A percentile compares a stretch with the other conserved stretches of the same genome.
These are phyloP conservation scores for Teratosphaeria nubilosa DNA, from an alignment of 2,329 filamentous ascomycete species.

Conservation along the genomic window DNA sequence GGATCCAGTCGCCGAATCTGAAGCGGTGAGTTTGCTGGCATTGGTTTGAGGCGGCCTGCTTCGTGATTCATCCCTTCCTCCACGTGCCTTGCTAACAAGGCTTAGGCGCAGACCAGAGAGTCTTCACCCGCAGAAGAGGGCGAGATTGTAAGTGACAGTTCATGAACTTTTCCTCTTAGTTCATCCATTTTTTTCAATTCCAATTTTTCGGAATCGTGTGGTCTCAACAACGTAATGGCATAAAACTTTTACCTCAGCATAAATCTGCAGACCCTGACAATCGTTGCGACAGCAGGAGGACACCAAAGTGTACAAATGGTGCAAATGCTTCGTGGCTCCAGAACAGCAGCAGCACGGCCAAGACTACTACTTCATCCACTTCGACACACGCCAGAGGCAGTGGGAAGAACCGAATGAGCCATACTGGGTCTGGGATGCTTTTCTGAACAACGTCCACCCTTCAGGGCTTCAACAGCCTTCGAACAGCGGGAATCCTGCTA, in stretches of 20 bases:
- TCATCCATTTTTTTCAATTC: neutral
- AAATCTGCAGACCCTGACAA: neutral
- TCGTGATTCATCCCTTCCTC: neutral
- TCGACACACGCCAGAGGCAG: slow-evolving; percentile 14
- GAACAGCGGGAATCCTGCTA: neutral
- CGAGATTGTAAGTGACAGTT: neutral
- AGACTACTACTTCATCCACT: slow-evolving; percentile 20
- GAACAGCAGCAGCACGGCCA: slow-evolving; percentile 2
- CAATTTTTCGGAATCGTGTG: too few relatives aligned
- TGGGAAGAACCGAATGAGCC: slow-evolving; percentile 22
- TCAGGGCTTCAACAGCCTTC: slow-evolving; percentile 18
- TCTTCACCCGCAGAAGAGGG: neutral
- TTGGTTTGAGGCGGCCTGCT: neutral
- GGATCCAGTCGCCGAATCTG: neutral
- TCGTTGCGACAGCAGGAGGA: neutral
- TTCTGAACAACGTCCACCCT: slow-evolving; percentile 11
- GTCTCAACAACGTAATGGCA: too few relatives aligned
- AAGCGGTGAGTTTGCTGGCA: neutral
- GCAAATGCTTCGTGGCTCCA: slow-evolving; percentile 12
- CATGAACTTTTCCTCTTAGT: neutral
- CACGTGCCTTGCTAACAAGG: neutral
- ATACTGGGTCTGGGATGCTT: slow-evolving; percentile 23
- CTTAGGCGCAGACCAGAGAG: neutral
- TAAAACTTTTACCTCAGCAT: neutral
- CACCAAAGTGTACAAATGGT: slow-evolving; percentile 9